phyloP scores from a whole-genome alignment of 306 rosid species.

The Rosa rugosa region DNA sequence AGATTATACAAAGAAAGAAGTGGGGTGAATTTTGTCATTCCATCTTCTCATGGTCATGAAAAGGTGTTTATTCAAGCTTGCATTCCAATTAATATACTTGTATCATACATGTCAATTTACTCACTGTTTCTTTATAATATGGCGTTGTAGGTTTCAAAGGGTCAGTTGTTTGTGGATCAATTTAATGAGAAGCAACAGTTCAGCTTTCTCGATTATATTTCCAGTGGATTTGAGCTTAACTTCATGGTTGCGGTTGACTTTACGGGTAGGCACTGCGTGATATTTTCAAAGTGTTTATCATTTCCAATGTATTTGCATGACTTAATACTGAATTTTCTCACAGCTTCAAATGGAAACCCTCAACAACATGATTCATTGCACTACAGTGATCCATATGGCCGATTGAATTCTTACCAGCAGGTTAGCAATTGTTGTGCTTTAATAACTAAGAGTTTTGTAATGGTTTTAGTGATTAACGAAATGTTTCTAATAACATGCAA shows the following conservation, averaged over 20 bases:
- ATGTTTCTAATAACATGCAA: background rate
- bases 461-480: background rate
- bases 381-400: conserved; percentile 56
- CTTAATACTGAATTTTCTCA: conserved; percentile 24
- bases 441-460: background rate
- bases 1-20: conserved; percentile 43
- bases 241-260: conserved; percentile 94
- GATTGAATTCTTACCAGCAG: conserved; percentile 73
- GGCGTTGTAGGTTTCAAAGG: conserved; percentile 55
- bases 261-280: conserved; percentile 49
- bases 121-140: conserved; percentile 18
- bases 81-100: background rate
- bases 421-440: conserved; percentile 37
- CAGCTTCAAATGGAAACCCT: conserved; percentile 92
- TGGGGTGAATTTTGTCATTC: conserved; percentile 46
- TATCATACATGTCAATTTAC: background rate
- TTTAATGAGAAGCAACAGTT: conserved; percentile 60
- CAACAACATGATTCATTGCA: conserved; percentile 55
- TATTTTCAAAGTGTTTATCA: background rate
- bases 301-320: background rate
- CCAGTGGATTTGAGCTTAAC: conserved; percentile 84
- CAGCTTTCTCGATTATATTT: conserved; percentile 83
- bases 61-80: conserved; percentile 47
- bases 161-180: conserved; percentile 77
- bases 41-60: conserved; percentile 50